Evolutionary conservation across 1,284 basidiomycete genomes (phyloP).

Genomic region (Fomitopsis schrenkii): DNA sequence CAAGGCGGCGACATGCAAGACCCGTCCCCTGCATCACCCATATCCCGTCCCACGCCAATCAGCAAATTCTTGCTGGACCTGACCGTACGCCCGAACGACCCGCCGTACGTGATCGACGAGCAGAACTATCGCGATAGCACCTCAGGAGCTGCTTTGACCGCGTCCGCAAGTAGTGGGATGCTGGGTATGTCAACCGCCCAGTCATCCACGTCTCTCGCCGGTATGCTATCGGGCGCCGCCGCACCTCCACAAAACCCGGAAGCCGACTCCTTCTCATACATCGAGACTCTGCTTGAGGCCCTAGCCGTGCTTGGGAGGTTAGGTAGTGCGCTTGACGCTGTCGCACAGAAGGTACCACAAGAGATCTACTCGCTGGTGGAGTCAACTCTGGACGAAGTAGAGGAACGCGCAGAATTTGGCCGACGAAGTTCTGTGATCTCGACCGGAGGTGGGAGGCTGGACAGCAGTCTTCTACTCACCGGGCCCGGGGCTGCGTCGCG

Average conservation of each 20-base stretch:
- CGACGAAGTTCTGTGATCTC: constrained; percentile 48
- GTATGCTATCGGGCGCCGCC: constrained; percentile 15
- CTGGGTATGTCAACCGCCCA: constrained; percentile 17
- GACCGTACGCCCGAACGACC: constrained; percentile 74
- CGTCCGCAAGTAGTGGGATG: constrained; percentile 17
- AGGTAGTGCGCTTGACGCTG: constrained; percentile 78
- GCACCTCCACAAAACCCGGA: constrained; percentile 66
- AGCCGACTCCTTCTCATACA: constrained; percentile 89
- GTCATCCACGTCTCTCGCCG: constrained; percentile 24
- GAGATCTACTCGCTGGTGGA: constrained; percentile 91
- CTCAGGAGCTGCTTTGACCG: constrained; percentile 23
- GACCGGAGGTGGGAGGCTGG: constrained; percentile 13
- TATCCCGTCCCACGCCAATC: constrained; percentile 40
- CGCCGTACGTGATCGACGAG: constrained; percentile 70
- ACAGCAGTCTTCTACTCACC: constrained; percentile 46
- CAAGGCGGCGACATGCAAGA: constrained; percentile 24
- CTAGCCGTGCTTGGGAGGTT: constrained; percentile 89
- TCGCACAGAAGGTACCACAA: constrained; percentile 79
- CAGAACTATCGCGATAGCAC: constrained; percentile 34
- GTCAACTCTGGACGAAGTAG: constrained; percentile 85
- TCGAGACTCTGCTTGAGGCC: constrained; percentile 92
- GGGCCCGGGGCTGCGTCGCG: constrained; percentile 10
- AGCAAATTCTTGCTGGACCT: constrained; percentile 70
- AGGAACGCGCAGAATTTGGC: constrained; percentile 78
- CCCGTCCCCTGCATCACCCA: constrained; percentile 33